Conservation (phyloP, 345 rosid species). For the Dipteronia sinensis region DNA sequence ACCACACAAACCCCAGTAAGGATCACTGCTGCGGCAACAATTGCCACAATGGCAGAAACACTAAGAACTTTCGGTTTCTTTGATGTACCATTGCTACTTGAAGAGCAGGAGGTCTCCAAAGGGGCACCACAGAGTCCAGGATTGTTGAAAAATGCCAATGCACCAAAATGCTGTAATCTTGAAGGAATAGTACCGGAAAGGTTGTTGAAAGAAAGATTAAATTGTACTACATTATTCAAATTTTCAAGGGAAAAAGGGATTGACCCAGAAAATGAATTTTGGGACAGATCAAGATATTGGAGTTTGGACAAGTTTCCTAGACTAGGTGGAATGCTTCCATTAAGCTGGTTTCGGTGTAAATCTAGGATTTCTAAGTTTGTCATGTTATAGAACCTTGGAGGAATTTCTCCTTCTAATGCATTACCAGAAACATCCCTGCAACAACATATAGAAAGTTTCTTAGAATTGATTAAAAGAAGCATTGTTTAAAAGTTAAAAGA, state of each 20-base stretch:
- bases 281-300: conserved; percentile 67
- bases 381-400: conserved; percentile 64
- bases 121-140: conserved; percentile 80
- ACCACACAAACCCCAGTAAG: conserved; percentile 80
- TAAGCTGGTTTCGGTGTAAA: conserved; percentile 60
- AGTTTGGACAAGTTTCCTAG: conserved; percentile 62
- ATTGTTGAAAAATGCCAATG: conserved; percentile 73
- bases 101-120: conserved; percentile 58
- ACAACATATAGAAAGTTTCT: conserved; percentile 27
- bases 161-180: conserved; percentile 57
- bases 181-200: conserved; percentile 76
- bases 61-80: conserved; percentile 56
- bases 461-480: conserved; percentile 22
- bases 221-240: conserved; percentile 45
- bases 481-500: conserved; percentile 19
- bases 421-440: conserved; percentile 92
- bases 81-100: conserved; percentile 32
- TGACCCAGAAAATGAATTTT: conserved; percentile 65
- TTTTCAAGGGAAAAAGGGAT: conserved; percentile 74
- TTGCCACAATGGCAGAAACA: conserved; percentile 79
- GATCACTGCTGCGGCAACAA: conserved; percentile 82
- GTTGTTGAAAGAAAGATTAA: conserved; percentile 77
- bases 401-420: conserved; percentile 65
- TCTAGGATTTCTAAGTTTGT: conserved; percentile 76
- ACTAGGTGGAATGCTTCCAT: conserved; percentile 65